phyloP scores from a whole-genome alignment of 2,329 filamentous ascomycete species.

The Pyrenochaeta sp. region DNA sequence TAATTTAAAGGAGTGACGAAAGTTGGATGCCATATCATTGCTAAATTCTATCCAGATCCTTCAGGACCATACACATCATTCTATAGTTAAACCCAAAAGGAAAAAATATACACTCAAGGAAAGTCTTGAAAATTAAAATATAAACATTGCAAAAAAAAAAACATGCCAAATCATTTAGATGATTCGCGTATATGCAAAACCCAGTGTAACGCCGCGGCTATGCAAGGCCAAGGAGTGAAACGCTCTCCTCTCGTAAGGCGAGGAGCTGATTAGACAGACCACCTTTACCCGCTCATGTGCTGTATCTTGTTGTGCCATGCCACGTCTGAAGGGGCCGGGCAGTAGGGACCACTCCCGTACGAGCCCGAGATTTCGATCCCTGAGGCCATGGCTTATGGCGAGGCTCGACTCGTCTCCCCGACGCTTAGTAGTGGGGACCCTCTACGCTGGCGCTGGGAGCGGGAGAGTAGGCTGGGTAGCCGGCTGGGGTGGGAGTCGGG shows the following conservation, averaged over 20 bases:
- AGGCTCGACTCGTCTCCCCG: no score
- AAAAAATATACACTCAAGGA: constrained; percentile 19
- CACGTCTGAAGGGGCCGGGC: constrained; percentile 4
- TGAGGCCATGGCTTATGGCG: no score
- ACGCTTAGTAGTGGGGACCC: constrained; percentile 23
- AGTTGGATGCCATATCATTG: constrained; percentile 9
- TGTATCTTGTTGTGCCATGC: no score
- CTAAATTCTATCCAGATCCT: not conserved
- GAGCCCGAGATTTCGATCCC: no score
- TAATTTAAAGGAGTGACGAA: constrained; percentile 13
- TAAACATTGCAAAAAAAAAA: not conserved
- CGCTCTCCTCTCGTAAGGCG: constrained; percentile 7
- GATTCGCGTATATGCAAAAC: no score
- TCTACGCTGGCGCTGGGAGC: no score
- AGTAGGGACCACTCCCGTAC: no score
- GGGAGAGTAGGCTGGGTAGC: constrained; percentile 14
- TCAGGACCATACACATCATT: constrained; percentile 45
- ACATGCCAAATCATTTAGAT: constrained; percentile 2
- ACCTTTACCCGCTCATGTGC: no score
- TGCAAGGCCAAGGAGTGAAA: constrained; percentile 29
- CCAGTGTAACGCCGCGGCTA: constrained; percentile 33
- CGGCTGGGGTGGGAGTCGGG: constrained; percentile 1
- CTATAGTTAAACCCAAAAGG: no score
- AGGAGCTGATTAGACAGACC: constrained; percentile 6
- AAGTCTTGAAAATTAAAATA: constrained; percentile 13